Evolutionary conservation across 495 filamentous ascomycete species (phyloP), one percentile per base, ranked within the genome.

Genomic region (Hypomontagnella monticulosa): DNA sequence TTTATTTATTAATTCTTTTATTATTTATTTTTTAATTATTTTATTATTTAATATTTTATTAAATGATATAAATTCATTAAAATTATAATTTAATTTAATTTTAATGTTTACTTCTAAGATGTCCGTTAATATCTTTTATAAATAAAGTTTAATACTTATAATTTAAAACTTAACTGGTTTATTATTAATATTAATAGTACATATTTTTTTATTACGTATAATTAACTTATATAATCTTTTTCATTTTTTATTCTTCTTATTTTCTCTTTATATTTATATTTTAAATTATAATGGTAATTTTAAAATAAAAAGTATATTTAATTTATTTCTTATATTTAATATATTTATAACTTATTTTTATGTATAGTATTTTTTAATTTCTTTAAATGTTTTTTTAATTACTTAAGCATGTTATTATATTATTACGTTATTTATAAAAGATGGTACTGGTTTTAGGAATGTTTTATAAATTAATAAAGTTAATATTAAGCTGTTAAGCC

Each of bases 211-310:
- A 19, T 33, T 16, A 34, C 15, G 16, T 38, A 38, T 9, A 14
- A 38, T 38, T 10, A 38, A 38, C n/a, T 38, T 38, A 38, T 38
- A 38, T 38, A 38, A 38, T 38, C n/a, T 10, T 4, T 4, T 50
- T 33, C 33, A 50, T 50, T 34, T n/a, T n/a, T n/a, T n/a, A n/a
- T n/a, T n/a, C n/a, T n/a, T 34, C 34, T 14, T 14, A 14, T 50
- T 33, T 50, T 50, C 33, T 7, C 16, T 4, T 16, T 50, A 50
- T 50, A 50, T 50, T 50, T 50, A 16, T 16, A 50, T 34, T 34
- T 50, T 50, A 14, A 9, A 50, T 50, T 50, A 50, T 50, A 50
- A 34, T 16, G 16, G 10, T 14, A 50, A 14, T 12, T 50, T 50
- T 4, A 50, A 50, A 34, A 50, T 50, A 16, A 34, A 15, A n/a